Base-by-base conservation (phyloP, 176 grass and related monocot genomes). In the Avena eriantha region DNA sequence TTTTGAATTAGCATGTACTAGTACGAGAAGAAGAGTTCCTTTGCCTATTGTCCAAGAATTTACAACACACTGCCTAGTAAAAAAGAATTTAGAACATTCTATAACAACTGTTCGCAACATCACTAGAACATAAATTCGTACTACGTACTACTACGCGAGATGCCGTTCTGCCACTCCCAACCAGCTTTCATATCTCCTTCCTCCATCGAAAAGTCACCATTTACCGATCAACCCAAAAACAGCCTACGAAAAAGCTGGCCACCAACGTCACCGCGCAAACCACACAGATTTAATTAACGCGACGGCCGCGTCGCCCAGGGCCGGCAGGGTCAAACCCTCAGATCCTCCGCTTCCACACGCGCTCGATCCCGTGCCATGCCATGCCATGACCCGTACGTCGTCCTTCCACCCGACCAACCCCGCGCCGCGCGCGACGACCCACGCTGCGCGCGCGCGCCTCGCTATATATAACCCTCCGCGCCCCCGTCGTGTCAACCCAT, bases 401-500 rank as follows among this genome's bases (percentile, higher is more conserved):
- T 23, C 3, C 21, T 10, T 21, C 59, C 63, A 86, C 67, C 63
- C 33, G 22, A 21, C 80, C 47, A 26, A 60, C 54, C 86, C 43
- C 36, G 29, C 57, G 29, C 57, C 18, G 64, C 43, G 43, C 10
- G 15, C 48, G 48, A 45, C 43, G 43, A 41, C 39, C 39, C 51
- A 26, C 11, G 4, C 9, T 51, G 49, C 55, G 9, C 35, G 29
- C 39, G 39, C 39, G 39, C 39, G 39, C 39, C 39, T 41, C 36
- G 39, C 45, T 68, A 51, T 85, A 89, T 74, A 85, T 74, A 66
- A 45, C 11, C 4, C 46, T 3, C 43, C 45, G 12, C 48, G 7
- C 49, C 53, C 0, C 1, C 23, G 10, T 54, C 76, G 55, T 65
- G 76, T 24, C 82, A 81, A 89, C 74, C 56, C 82, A 89, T 65